Base-by-base conservation (phyloP, 2,329 filamentous ascomycete genomes). In the Fusarium avenaceum region DNA sequence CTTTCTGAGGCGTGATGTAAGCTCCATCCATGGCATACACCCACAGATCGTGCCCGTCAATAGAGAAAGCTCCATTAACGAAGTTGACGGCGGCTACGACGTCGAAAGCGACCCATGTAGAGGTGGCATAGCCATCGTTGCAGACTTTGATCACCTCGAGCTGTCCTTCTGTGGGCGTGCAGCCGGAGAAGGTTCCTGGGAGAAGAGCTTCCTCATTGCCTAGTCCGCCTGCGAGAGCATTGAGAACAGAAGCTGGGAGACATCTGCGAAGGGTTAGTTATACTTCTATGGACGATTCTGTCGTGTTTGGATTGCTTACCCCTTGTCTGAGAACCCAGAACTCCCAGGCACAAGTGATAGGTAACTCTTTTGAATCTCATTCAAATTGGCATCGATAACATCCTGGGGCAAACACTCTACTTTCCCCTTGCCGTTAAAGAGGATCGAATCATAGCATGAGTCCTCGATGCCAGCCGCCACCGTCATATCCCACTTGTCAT, bases 371-470 rank as follows among this genome's bases (percentile, higher is more conserved):
- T 83, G 81, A 4, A 73, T 57, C 0, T 74, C 63, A 7, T 63
- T 77, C 19, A 80, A 61, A 8, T 81, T 79, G 4, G 78, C 71
- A 30, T 79, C 75, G 7, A 88, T 79, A 39, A 84, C 78, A 6
- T 80, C 79, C 7, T 78, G 76, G 0, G 80, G 73, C 40, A 84
- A 79, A 71, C 88, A 90, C 47, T 83, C 76, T 0, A 87, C 83
- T 2, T 80, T 79, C 4, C 87, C 87, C 67, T 88, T 86, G 24
- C 89, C 89, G 59, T 91, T 90, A 50, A 90, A 80, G 13, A 90
- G 76, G 15, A 91, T 78, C 0, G 87, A 84, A 70, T 90, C 88
- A 64, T 86, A 86, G 77, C 89, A 90, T 0, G 82, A 79, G 22
- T 80, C 80, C 55, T 87, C 85, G 10, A 86, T 76, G 6, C 80